Base-by-base conservation (phyloP, 148 eudicot genomes). In the Rhododendron molle region DNA sequence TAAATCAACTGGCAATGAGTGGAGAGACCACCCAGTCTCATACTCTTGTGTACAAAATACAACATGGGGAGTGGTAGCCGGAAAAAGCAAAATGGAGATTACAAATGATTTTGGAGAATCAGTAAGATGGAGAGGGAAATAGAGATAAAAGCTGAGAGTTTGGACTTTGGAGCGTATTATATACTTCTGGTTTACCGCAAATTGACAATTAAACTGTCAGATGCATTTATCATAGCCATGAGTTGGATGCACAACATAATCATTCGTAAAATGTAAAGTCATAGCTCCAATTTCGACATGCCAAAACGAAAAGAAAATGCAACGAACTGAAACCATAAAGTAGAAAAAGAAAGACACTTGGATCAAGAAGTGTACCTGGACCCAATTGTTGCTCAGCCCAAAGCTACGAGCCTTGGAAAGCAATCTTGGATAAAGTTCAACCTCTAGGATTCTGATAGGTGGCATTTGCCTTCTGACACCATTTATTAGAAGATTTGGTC, bases 381-480 rank as follows among this genome's bases (percentile, higher is more conserved):
- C 94, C 99, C 99, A 96, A 54, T 91, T 87, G 88, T 96, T 91
- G 82, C 91, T 92, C 76, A 96, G 88, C 69, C 99, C 99, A 85
- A 94, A 95, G 90, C 96, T 96, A 83, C 96, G 93, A 26, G 99
- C 99, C 89, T 96, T 93, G 50, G 99, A 96, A 73, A 96, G 96
- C 91, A 95, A 88, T 60, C 96, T 95, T 83, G 98, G 95, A 83
- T 94, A 91, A 85, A 95, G 92, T 88, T 96, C 99, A 85, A 93
- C 96, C 91, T 96, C 99, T 89, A 96, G 91, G 56, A 94, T 91
- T 87, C 98, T 91, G 83, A 95, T 87, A 85, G 90, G 95, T 67
- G 99, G 98, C 98, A 96, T 95, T 77, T 96, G 94, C 90, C 94
- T 88, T 86, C 83, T 94, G 81, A 93, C 78, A 81, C 96, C 96